Conservation (phyloP, 768 basidiomycete genomes). For the Russula earlei region DNA sequence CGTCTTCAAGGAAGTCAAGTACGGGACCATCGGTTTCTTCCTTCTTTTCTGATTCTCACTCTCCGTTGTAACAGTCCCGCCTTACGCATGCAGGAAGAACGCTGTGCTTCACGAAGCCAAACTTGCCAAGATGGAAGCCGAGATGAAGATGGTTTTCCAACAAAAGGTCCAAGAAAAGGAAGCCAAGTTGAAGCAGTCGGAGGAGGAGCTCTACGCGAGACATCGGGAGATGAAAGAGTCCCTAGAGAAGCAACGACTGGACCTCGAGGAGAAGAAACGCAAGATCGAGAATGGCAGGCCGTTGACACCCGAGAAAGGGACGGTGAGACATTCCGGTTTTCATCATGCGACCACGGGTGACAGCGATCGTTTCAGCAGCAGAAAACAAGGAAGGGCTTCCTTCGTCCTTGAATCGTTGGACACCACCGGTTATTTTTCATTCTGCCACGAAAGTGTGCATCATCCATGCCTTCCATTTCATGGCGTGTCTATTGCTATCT, state of each 20-base stretch:
- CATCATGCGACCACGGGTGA: slow-evolving; percentile 1
- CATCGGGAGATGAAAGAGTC: slow-evolving; percentile 99
- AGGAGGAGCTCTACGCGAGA: slow-evolving; percentile 96
- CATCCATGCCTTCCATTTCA: slow-evolving; percentile 25
- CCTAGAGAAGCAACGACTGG: slow-evolving; percentile 88
- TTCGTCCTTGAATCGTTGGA: slow-evolving; percentile 42
- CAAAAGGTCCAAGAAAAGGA: slow-evolving; percentile 99
- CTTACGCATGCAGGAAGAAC: slow-evolving; percentile 92
- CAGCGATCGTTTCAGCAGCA: slow-evolving; percentile 4
- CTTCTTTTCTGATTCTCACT: not conserved
- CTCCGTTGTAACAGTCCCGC: slow-evolving; percentile 58
- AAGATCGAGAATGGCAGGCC: slow-evolving; percentile 91
- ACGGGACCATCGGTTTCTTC: slow-evolving; percentile 28
- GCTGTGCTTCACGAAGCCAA: slow-evolving; percentile 94
- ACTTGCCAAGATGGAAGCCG: slow-evolving; percentile 97
- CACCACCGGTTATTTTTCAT: slow-evolving; percentile 19
- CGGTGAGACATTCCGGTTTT: slow-evolving; percentile 40
- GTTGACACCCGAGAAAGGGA: slow-evolving; percentile 87
- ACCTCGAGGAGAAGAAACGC: slow-evolving; percentile 98
- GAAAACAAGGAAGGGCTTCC: slow-evolving; percentile 59
- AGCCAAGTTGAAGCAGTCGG: slow-evolving; percentile 95
- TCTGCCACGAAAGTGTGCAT: slow-evolving; percentile 25
- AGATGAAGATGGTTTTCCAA: slow-evolving; percentile 99
- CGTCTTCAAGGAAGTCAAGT: slow-evolving; percentile 99
- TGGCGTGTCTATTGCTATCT: slow-evolving; percentile 29